A percentile compares a stretch with the other conserved stretches of the same genome.
phyloP scores from a whole-genome alignment of 352 stramenopile genomes.

The Phytophthora podocarpi region DNA sequence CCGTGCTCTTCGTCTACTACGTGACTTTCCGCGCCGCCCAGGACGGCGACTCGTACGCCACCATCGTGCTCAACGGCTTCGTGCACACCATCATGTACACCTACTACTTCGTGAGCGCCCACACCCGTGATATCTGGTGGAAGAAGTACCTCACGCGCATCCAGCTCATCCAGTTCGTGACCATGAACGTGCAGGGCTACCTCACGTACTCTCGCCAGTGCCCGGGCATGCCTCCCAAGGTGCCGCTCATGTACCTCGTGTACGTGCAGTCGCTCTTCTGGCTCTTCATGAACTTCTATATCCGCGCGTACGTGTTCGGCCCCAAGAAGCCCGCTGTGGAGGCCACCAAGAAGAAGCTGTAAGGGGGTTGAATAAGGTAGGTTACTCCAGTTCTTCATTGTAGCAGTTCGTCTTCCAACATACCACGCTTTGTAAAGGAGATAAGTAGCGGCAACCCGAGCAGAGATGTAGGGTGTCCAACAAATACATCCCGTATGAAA shows the following conservation, averaged over 20 bases:
- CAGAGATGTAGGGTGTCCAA: background rate
- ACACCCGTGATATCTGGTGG: slow-evolving; percentile 98
- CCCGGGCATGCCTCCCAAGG: slow-evolving; percentile 45
- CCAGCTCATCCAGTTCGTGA: slow-evolving; percentile 95
- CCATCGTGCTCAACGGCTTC: slow-evolving; percentile 96
- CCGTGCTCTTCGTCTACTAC: slow-evolving; percentile 97
- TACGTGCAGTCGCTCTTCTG: slow-evolving; percentile 89
- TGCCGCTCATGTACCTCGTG: slow-evolving; percentile 45
- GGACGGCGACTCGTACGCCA: slow-evolving; percentile 97
- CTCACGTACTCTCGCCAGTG: slow-evolving; percentile 55
- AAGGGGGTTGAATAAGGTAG: slow-evolving; percentile 20
- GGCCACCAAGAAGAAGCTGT: slow-evolving; percentile 46
- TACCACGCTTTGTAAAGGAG: slow-evolving; percentile 21
- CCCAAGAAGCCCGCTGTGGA: slow-evolving; percentile 38
- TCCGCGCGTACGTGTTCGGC: slow-evolving; percentile 88
- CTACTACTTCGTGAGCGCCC: slow-evolving; percentile 98
- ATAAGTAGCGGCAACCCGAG: slow-evolving; percentile 9
- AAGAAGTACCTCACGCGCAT: slow-evolving; percentile 96
- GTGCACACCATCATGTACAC: slow-evolving; percentile 99
- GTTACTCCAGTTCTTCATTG: slow-evolving; percentile 15
- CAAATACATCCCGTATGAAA: slow-evolving; percentile 26
- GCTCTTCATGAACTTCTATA: slow-evolving; percentile 97
- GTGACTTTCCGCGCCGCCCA: slow-evolving; percentile 93
- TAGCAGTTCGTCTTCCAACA: slow-evolving; percentile 13
- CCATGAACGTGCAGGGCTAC: slow-evolving; percentile 82